A percentile compares a stretch with the other conserved stretches of the same genome.
phyloP scores from a whole-genome alignment of 106 monocot genomes.

The Cymbidium sinense region DNA sequence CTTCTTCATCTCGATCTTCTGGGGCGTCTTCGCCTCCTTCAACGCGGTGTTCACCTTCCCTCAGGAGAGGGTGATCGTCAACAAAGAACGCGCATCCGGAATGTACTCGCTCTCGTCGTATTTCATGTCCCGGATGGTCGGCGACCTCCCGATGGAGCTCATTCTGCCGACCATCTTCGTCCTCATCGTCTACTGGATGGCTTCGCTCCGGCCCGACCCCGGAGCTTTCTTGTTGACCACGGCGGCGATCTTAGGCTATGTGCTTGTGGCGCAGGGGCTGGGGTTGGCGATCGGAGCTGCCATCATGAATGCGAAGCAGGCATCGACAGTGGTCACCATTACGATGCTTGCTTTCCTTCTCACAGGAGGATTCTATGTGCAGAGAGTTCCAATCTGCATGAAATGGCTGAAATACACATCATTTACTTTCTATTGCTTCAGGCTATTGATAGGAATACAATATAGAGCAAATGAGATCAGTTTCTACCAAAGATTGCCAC shows the following conservation, averaged over 20 bases:
- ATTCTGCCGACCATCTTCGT: slow-evolving; percentile 57
- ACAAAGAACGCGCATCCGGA: slow-evolving; percentile 67
- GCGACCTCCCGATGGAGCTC: slow-evolving; percentile 94
- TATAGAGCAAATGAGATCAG: slow-evolving; percentile 25
- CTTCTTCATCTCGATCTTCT: slow-evolving; percentile 97
- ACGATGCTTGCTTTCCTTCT: slow-evolving; percentile 80
- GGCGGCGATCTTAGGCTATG: slow-evolving; percentile 59
- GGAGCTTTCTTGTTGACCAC: slow-evolving; percentile 58
- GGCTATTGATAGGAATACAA: slow-evolving; percentile 58
- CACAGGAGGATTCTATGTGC: slow-evolving; percentile 82
- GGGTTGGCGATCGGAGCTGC: slow-evolving; percentile 67
- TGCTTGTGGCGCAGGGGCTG: slow-evolving; percentile 79
- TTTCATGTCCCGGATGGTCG: slow-evolving; percentile 63
- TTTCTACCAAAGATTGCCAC: background rate
- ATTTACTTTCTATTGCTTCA: slow-evolving; percentile 77
- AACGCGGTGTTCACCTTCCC: slow-evolving; percentile 93
- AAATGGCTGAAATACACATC: slow-evolving; percentile 80
- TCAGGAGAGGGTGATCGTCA: slow-evolving; percentile 64
- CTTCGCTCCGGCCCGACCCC: slow-evolving; percentile 46
- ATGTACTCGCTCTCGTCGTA: slow-evolving; percentile 90
- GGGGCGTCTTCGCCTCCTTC: slow-evolving; percentile 89
- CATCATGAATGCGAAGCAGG: slow-evolving; percentile 84
- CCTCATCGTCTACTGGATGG: slow-evolving; percentile 83
- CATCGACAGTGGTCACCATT: slow-evolving; percentile 68
- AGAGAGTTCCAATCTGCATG: slow-evolving; percentile 58